Evolutionary conservation across 768 basidiomycete species (phyloP), one percentile per base, ranked within the genome.

Genomic region (Leucocoprinus birnbaumii): DNA sequence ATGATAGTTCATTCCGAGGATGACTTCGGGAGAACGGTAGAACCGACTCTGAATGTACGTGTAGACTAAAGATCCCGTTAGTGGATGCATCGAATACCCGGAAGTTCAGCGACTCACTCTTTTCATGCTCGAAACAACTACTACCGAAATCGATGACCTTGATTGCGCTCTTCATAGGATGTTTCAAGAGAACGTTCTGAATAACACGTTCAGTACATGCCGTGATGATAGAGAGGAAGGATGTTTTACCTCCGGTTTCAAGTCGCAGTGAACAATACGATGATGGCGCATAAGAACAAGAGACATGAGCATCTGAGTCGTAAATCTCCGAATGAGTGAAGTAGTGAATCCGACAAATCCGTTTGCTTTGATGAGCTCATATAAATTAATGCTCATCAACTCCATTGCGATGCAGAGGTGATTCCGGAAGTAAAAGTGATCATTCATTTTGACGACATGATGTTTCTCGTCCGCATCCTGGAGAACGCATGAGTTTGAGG

Each of bases 11-110:
- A 96, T 92, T 51, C 97, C 97, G 37, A 99, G 83, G 53, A 99
- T 99, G 62, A 99, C 96, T 72, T 99, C 97, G 2, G 97, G 97
- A 18, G 94, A 97, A n/a, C 97, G 93, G 73, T 99, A 99, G 77
- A 99, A 99, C 40, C 97, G 91, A 73, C 94, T 96, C 71, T 98
- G 97, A 60, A 99, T 98, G 66, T 99, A 99, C 1, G 97, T 99
- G 70, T 98, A 99, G 59, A 99, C 97, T 99, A 56, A 31, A n/a
- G 25, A 54, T 21, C 19, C 59, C 26, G 59, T 48, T 8, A 48
- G 41, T 43, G 56, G 41, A 45, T 34, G 49, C 44, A 59, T 37
- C 53, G 31, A 40, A 43, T 31, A 13, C 1, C 5, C 34, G 41
- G 41, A 27, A 27, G 35, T 43, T 18, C 14, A 37, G 38, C 6